These are phyloP conservation scores for Pisolithus thermaeus DNA, from an alignment of 1,284 basidiomycete species.

Conservation along the genomic window DNA sequence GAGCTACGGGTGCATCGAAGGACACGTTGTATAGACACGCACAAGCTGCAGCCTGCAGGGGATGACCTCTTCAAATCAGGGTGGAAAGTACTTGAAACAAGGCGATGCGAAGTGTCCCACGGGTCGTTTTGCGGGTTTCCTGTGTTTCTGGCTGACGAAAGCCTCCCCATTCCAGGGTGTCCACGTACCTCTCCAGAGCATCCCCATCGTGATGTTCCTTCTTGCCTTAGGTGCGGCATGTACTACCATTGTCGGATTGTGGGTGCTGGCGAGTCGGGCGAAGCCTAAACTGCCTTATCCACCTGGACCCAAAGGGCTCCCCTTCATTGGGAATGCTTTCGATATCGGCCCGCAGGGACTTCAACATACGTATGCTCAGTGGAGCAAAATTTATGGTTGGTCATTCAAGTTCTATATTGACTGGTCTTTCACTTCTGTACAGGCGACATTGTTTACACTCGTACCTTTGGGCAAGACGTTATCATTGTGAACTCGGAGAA, in stretches of 20 bases:
- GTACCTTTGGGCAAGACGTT: background rate
- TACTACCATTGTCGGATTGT: background rate
- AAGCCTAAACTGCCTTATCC: background rate
- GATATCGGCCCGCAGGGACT: background rate
- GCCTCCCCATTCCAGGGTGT: no score
- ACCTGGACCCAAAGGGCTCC: slow-evolving; percentile 5
- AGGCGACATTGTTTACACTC: slow-evolving; percentile 3
- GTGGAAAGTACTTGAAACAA: no score
- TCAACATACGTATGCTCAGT: slow-evolving; percentile 2
- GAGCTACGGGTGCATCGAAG: no score
- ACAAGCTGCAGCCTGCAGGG: no score
- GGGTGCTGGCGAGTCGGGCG: background rate
- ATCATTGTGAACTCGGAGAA: slow-evolving; percentile 4
- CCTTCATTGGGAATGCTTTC: slow-evolving; percentile 1
- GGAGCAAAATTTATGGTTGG: slow-evolving; percentile 4
- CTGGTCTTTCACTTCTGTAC: no score
- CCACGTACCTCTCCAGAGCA: no score
- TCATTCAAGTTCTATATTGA: background rate
- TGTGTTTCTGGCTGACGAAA: no score
- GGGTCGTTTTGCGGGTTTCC: no score
- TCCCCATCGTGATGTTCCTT: no score
- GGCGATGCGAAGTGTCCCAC: no score
- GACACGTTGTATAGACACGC: no score
- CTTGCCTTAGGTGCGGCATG: background rate
- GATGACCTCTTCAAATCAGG: no score